phyloP scores from a whole-genome alignment of 2,329 filamentous ascomycete genomes.

The Eutypa lata region DNA sequence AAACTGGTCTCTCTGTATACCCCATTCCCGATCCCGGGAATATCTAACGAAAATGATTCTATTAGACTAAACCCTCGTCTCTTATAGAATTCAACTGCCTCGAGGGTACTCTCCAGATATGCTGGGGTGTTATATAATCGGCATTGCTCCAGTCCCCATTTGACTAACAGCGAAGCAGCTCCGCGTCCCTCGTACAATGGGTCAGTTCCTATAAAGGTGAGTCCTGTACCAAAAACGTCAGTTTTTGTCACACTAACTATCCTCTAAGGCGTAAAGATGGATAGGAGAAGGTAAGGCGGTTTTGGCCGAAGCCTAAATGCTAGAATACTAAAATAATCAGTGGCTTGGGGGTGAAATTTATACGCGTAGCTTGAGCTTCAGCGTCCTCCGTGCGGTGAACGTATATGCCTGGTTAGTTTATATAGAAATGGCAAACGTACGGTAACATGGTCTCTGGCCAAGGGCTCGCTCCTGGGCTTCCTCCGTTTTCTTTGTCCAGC shows the following conservation, averaged over 20 bases:
- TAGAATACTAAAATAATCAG: too few relatives aligned
- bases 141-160: constrained; percentile 20
- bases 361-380: too few relatives aligned
- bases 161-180: constrained; percentile 18
- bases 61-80: constrained; percentile 14
- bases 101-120: constrained; percentile 24
- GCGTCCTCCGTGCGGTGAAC: too few relatives aligned
- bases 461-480: constrained; percentile 10
- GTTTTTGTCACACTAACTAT: too few relatives aligned
- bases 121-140: constrained; percentile 2
- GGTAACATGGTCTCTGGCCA: constrained; percentile 16
- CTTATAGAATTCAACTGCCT: constrained; percentile 21
- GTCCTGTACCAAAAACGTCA: constrained; percentile 9
- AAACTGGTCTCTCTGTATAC: constrained; percentile 20
- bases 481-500: constrained; percentile 13
- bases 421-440: constrained; percentile 11
- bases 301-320: too few relatives aligned
- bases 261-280: not conserved
- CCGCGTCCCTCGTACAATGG: constrained; percentile 14
- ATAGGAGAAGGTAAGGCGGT: too few relatives aligned
- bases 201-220: constrained; percentile 23
- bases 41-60: constrained; percentile 15
- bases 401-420: too few relatives aligned
- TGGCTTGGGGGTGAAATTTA: too few relatives aligned
- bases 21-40: not conserved